Conservation (phyloP, 1,284 basidiomycete genomes). For the Pseudozyma sp. region DNA sequence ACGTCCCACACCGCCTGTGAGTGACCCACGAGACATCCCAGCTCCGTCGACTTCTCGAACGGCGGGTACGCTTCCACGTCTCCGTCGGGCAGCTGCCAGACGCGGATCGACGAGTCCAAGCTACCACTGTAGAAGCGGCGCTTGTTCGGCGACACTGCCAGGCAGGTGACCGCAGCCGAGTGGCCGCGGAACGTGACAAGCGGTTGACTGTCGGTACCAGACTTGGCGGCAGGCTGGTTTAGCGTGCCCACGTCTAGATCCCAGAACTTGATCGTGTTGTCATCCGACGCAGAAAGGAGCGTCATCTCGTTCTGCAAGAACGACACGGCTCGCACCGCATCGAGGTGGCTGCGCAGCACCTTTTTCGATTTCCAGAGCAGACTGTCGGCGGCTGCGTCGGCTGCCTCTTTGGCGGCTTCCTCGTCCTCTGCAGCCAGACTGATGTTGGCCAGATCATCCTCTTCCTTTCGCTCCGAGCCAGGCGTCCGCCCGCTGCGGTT, state of each 20-base stretch:
- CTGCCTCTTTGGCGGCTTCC: conserved; percentile 39
- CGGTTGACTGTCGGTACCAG: conserved; percentile 35
- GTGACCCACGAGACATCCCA: conserved; percentile 87
- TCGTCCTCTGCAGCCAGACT: conserved; percentile 46
- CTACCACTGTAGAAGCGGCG: conserved; percentile 89
- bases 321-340: conserved; percentile 87
- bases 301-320: conserved; percentile 84
- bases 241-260: conserved; percentile 71
- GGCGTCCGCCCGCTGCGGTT: conserved; percentile 36
- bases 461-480: conserved; percentile 41
- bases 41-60: conserved; percentile 81
- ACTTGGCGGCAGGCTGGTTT: conserved; percentile 40
- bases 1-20: conserved; percentile 96
- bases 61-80: conserved; percentile 79
- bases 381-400: conserved; percentile 52
- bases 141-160: conserved; percentile 83
- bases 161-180: conserved; percentile 87
- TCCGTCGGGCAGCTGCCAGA: conserved; percentile 78
- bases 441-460: conserved; percentile 59
- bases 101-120: conserved; percentile 88
- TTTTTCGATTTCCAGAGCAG: conserved; percentile 64
- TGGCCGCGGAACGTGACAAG: conserved; percentile 92
- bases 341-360: conserved; percentile 79
- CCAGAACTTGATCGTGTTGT: conserved; percentile 97
- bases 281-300: conserved; percentile 90